Evolutionary conservation across 1,284 basidiomycete species (phyloP), one percentile per base, ranked within the genome.

Genomic region (Ceraceosorus guamensis): DNA sequence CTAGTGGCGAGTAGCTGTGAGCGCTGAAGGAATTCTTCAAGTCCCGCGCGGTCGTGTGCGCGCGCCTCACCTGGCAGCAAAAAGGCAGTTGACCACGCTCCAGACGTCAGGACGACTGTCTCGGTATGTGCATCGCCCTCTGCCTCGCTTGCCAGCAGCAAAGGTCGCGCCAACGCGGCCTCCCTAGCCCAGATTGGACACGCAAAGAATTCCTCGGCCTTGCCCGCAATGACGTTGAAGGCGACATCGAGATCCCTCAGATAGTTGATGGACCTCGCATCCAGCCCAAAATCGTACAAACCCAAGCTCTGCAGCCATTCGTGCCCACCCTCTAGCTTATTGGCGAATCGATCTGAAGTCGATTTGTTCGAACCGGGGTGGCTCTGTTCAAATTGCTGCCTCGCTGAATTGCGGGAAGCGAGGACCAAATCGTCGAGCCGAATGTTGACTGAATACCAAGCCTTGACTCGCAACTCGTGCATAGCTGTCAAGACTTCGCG

Each of bases 1-100:
- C 50, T 37, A 10, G 50, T 51, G 10, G 34, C 37, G 32, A 51
- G 50, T 14, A 51, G 50, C 45, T 51, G 50, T 6, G 32, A n/a
- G 24, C 50, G 18, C 45, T 51, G 50, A 11, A 51, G 50, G 32
- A 51, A 51, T 14, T 51, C 45, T 6, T 51, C 50, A 7, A 51
- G 33, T n/a, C 18, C 50, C 39, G 16, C 39, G 11, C 39, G 39
- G 16, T 11, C 39, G 39, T 11, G 11, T 11, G 39, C 39, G 11
- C 16, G 10, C 11, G 16, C 16, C 39, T 41, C 39, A 2, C 39
- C 39, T 11, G 39, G 39, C 39, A 41, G 39, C 18, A 43, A n/a
- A 5, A 51, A n/a, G 45, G 18, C 43, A 13, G 16, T 13, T 33
- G 50, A 37, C 6, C 50, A 30, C 30, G 50, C 50, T 10, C 50